Conservation (phyloP, 2,329 filamentous ascomycete species). For the Aspergillus pseudotamarii region DNA sequence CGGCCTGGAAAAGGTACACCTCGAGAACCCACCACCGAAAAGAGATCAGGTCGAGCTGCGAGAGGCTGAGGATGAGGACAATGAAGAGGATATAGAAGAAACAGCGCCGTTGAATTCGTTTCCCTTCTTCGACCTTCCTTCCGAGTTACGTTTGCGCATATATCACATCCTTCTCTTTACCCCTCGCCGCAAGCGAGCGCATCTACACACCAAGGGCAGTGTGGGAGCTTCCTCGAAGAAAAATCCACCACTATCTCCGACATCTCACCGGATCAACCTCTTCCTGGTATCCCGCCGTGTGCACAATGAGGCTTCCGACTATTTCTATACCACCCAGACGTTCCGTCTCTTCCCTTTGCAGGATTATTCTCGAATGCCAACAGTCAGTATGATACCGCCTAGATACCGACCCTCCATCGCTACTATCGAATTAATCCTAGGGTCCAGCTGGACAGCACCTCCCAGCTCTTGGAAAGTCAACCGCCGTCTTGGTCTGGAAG, state of each 20-base stretch:
- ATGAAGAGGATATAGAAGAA: conserved; percentile 19
- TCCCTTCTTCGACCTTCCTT: conserved; percentile 56
- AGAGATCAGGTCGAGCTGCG: conserved; percentile 14
- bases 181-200: conserved; percentile 30
- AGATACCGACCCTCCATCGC: conserved; percentile 56
- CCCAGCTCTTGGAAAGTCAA: conserved; percentile 58
- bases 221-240: conserved; percentile 42
- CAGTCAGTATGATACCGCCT: conserved; percentile 53
- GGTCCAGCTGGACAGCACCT: conserved; percentile 61
- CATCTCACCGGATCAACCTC: conserved; percentile 40
- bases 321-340: conserved; percentile 56
- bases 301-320: conserved; percentile 54
- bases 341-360: conserved; percentile 58
- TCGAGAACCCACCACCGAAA: conserved; percentile 23
- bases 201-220: conserved; percentile 30
- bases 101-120: conserved; percentile 37
- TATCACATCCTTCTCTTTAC: conserved; percentile 51
- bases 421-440: conserved; percentile 59
- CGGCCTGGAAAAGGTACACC: conserved; percentile 27
- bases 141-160: conserved; percentile 56
- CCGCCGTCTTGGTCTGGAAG: conserved; percentile 51
- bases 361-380: conserved; percentile 48
- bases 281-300: conserved; percentile 47
- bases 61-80: conserved; percentile 25
- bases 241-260: conserved; percentile 35